These are phyloP conservation scores for Solanum sitiens DNA, from an alignment of 257 asterid genomes.

Conservation along the genomic window DNA sequence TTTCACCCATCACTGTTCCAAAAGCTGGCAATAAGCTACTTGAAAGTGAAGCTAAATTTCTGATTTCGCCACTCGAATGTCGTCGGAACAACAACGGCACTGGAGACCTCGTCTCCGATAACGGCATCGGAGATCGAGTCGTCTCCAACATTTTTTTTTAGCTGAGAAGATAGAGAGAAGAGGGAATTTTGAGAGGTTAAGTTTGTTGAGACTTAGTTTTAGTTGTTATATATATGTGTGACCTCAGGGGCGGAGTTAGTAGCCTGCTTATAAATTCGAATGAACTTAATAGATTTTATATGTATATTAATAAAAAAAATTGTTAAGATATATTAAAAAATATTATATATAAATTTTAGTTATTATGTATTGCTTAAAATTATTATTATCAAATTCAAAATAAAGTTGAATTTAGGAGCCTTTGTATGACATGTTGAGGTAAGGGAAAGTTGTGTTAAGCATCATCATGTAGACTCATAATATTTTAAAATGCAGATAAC, in stretches of 20 bases:
- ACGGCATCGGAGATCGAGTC: conserved; percentile 23
- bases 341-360: background rate
- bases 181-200: background rate
- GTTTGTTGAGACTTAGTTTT: background rate
- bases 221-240: too few relatives aligned
- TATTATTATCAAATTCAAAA: background rate
- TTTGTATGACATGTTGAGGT: background rate
- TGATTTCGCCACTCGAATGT: conserved; percentile 40
- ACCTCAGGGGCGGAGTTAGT: background rate
- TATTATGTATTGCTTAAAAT: too few relatives aligned
- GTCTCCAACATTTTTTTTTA: conserved; percentile 15
- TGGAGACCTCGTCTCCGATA: conserved; percentile 47
- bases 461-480: background rate
- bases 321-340: too few relatives aligned
- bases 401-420: background rate
- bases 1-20: conserved; percentile 69
- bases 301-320: too few relatives aligned
- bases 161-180: background rate
- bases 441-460: background rate
- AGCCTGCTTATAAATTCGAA: background rate
- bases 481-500: background rate
- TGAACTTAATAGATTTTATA: background rate
- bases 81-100: conserved; percentile 46
- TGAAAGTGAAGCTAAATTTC: conserved; percentile 67
- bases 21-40: conserved; percentile 90